phyloP scores from a whole-genome alignment of 1,139 yeast species.

The Pneumocystis canis region DNA sequence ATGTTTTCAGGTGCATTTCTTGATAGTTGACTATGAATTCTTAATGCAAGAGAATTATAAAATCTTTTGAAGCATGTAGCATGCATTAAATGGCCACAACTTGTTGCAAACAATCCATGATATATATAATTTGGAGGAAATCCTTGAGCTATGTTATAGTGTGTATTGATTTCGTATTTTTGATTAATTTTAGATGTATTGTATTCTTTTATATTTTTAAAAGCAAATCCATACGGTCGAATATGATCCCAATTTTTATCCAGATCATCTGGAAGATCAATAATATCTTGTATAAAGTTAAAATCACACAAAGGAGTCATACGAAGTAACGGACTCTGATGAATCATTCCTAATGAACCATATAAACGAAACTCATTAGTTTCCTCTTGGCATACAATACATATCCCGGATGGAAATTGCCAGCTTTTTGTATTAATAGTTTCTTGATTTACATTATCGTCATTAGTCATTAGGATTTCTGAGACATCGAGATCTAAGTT shows the following conservation, averaged over 20 bases:
- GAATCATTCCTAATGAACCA: slow-evolving; percentile 53
- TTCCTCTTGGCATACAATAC: slow-evolving; percentile 81
- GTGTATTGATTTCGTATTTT: neutral
- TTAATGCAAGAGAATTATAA: slow-evolving; percentile 36
- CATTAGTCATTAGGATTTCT: slow-evolving; percentile 20
- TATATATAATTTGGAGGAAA: slow-evolving; percentile 24
- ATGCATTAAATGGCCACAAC: slow-evolving; percentile 95
- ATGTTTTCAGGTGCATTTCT: slow-evolving; percentile 67
- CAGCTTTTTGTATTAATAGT: slow-evolving; percentile 32
- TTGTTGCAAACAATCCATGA: slow-evolving; percentile 38
- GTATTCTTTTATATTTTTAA: slow-evolving; percentile 16
- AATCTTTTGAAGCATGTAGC: slow-evolving; percentile 58
- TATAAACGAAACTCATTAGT: slow-evolving; percentile 54
- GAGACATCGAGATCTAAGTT: slow-evolving; percentile 19
- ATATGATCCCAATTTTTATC: slow-evolving; percentile 20
- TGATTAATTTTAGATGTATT: slow-evolving; percentile 2
- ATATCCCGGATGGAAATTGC: slow-evolving; percentile 66
- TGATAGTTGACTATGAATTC: slow-evolving; percentile 54
- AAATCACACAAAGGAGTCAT: slow-evolving; percentile 47
- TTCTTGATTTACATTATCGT: slow-evolving; percentile 12
- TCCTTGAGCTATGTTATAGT: slow-evolving; percentile 23
- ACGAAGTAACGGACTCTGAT: slow-evolving; percentile 47
- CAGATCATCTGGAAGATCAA: slow-evolving; percentile 20
- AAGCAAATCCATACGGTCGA: neutral
- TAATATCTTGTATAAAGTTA: slow-evolving; percentile 46